Conservation (phyloP, 139 green algal genomes). For the Chlamydomonas eustigma region DNA sequence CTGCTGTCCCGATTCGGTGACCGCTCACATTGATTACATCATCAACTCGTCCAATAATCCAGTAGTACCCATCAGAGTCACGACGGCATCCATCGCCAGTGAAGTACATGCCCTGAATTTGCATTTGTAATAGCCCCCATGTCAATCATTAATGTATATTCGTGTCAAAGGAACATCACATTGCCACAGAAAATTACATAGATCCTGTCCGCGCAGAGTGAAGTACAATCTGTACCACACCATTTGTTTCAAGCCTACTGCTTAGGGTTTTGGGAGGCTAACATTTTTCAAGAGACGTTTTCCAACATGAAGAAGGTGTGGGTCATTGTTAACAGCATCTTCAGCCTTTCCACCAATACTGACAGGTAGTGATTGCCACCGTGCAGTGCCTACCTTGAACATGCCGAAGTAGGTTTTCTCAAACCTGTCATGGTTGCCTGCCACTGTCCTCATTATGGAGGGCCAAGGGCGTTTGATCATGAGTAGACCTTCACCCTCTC, state of each 20-base stretch:
- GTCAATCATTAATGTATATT: conserved; percentile 51
- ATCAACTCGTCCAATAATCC: conserved; percentile 82
- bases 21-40: conserved; percentile 89
- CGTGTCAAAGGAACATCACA: too few species aligned
- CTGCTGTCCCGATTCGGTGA: conserved; percentile 87
- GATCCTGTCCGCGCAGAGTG: too few species aligned
- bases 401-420: conserved; percentile 91
- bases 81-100: conserved; percentile 55
- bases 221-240: too few species aligned
- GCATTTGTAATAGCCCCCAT: conserved; percentile 71
- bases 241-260: too few species aligned
- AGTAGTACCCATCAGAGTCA: conserved; percentile 67
- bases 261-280: too few species aligned
- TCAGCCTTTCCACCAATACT: too few species aligned
- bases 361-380: too few species aligned
- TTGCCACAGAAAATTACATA: too few species aligned
- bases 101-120: conserved; percentile 20
- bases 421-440: conserved; percentile 86
- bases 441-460: conserved; percentile 77
- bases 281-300: too few species aligned
- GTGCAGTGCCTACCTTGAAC: conserved; percentile 81
- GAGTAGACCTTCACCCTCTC: conserved; percentile 56
- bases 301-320: too few species aligned
- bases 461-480: conserved; percentile 78
- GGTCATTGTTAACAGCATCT: too few species aligned